A percentile compares a stretch with the other conserved stretches of the same genome.
phyloP scores from a whole-genome alignment of 352 stramenopile genomes.

The Phytophthora niederhauseri region DNA sequence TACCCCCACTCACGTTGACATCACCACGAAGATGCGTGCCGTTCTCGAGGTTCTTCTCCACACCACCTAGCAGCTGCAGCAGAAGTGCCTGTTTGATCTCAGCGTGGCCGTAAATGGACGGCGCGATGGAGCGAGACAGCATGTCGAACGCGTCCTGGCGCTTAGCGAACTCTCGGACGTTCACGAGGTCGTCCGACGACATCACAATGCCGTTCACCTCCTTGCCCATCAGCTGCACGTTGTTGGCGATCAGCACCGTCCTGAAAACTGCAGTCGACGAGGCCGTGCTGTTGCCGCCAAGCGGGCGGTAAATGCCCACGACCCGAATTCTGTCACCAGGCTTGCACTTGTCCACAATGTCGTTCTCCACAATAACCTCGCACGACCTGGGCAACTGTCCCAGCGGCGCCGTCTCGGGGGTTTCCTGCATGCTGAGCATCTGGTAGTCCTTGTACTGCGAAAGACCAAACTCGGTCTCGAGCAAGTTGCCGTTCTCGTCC shows the following conservation, averaged over 20 bases:
- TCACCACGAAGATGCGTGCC: slow-evolving; percentile 99
- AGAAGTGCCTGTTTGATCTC: slow-evolving; percentile 97
- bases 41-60: slow-evolving; percentile 98
- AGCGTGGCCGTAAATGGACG: slow-evolving; percentile 98
- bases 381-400: slow-evolving; percentile 97
- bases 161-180: slow-evolving; percentile 94
- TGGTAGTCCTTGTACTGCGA: slow-evolving; percentile 99
- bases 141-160: slow-evolving; percentile 92
- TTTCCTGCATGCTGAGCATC: slow-evolving; percentile 90
- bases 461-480: slow-evolving; percentile 99
- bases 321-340: slow-evolving; percentile 97
- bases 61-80: slow-evolving; percentile 88
- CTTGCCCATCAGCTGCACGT: slow-evolving; percentile 94
- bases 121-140: slow-evolving; percentile 95
- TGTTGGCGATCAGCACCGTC: slow-evolving; percentile 97
- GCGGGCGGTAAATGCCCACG: slow-evolving; percentile 95
- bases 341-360: slow-evolving; percentile 99
- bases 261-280: slow-evolving; percentile 93
- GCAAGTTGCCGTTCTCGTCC: slow-evolving; percentile 95
- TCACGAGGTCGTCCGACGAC: slow-evolving; percentile 90
- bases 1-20: slow-evolving; percentile 92
- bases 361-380: slow-evolving; percentile 98
- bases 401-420: slow-evolving; percentile 94
- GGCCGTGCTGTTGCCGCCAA: slow-evolving; percentile 81
- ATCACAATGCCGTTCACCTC: slow-evolving; percentile 95